Conservation (phyloP, 257 asterid species). For the Capsicum chinense region DNA sequence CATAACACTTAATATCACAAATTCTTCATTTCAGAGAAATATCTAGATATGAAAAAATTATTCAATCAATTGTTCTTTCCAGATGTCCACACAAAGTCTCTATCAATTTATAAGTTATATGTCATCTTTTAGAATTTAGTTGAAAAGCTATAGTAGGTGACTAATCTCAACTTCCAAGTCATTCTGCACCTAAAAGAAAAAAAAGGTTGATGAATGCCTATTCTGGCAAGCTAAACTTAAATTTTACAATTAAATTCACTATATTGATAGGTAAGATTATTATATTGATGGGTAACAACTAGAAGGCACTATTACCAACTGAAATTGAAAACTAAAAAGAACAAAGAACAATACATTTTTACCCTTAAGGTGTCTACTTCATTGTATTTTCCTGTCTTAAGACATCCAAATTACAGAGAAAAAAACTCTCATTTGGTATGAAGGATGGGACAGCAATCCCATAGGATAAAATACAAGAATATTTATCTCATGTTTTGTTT, state of each 20-base stretch:
- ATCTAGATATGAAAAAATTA: background rate
- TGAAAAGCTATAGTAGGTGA: background rate
- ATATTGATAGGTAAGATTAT: too few relatives aligned
- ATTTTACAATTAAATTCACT: background rate
- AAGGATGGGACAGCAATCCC: too few relatives aligned
- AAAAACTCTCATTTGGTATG: too few relatives aligned
- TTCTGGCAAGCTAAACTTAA: background rate
- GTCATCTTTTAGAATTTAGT: background rate
- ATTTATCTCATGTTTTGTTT: too few relatives aligned
- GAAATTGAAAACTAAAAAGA: background rate
- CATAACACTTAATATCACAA: background rate
- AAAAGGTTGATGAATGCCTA: background rate
- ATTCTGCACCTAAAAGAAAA: too few relatives aligned
- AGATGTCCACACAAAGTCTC: background rate
- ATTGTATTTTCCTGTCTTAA: background rate
- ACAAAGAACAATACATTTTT: background rate
- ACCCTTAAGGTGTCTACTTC: background rate
- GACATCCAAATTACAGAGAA: background rate
- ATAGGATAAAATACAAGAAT: too few relatives aligned
- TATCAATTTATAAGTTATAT: background rate
- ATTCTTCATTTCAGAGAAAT: background rate
- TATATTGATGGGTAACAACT: too few relatives aligned
- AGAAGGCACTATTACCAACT: background rate
- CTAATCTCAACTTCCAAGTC: too few relatives aligned
- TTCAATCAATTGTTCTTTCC: background rate